phyloP scores from a whole-genome alignment of 192 early-diverging fungal species.

The Backusella westeae region DNA sequence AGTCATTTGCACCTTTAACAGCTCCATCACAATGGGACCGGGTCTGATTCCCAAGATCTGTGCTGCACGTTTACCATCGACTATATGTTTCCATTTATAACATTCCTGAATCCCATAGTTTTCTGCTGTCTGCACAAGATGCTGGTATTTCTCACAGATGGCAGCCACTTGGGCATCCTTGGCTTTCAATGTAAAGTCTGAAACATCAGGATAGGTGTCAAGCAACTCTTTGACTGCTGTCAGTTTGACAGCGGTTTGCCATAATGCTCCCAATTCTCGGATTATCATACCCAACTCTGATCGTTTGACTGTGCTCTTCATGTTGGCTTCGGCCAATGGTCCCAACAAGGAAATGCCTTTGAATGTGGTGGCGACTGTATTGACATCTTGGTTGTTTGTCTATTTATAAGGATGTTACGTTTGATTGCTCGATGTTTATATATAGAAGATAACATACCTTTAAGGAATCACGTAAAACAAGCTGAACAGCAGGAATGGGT shows the following conservation, averaged over 20 bases:
- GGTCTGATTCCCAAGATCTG: slow-evolving; percentile 65
- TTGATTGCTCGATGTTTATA: background rate
- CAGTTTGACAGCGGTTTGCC: slow-evolving; percentile 51
- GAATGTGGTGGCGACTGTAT: slow-evolving; percentile 37
- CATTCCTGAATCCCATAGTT: slow-evolving; percentile 43
- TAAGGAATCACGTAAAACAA: slow-evolving; percentile 58
- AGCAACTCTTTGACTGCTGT: slow-evolving; percentile 46
- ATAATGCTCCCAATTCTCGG: slow-evolving; percentile 54
- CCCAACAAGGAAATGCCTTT: slow-evolving; percentile 24
- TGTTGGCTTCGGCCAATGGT: slow-evolving; percentile 12
- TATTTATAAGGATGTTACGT: background rate
- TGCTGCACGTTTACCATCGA: slow-evolving; percentile 66
- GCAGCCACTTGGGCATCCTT: background rate
- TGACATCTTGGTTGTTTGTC: slow-evolving; percentile 36
- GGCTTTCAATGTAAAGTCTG: slow-evolving; percentile 6
- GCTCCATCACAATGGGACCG: slow-evolving; percentile 62
- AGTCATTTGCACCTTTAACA: slow-evolving; percentile 69
- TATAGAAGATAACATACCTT: slow-evolving; percentile 42
- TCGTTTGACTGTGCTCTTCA: slow-evolving; percentile 12
- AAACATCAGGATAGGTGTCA: slow-evolving; percentile 16
- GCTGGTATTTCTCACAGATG: slow-evolving; percentile 29
- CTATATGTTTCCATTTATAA: slow-evolving; percentile 45
- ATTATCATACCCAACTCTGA: slow-evolving; percentile 49
- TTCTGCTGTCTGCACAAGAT: slow-evolving; percentile 30
- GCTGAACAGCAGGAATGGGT: slow-evolving; percentile 38